These are phyloP conservation scores for Aphanocladium album DNA, from an alignment of 2,329 filamentous ascomycete genomes.

Conservation along the genomic window DNA sequence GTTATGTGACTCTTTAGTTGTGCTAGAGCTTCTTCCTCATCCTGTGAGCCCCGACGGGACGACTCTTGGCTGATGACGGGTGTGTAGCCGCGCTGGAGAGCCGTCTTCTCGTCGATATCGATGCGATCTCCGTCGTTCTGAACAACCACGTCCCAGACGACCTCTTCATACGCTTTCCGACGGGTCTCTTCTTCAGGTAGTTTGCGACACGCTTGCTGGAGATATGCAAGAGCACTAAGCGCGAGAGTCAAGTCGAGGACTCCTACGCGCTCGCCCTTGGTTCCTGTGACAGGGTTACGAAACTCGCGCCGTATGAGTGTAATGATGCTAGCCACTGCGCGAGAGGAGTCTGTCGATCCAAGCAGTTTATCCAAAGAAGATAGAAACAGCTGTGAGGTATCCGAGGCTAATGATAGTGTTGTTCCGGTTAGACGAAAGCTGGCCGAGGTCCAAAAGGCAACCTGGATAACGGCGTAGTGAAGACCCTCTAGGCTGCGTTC, in stretches of 20 bases:
- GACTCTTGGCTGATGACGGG: not conserved
- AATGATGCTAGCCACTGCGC: conserved; percentile 63
- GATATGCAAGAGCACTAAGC: conserved; percentile 55
- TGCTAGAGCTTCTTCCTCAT: conserved; percentile 36
- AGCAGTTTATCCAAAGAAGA: conserved; percentile 59
- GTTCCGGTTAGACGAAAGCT: conserved; percentile 55
- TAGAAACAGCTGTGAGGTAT: conserved; percentile 53
- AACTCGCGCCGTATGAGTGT: conserved; percentile 60
- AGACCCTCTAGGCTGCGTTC: conserved; percentile 52
- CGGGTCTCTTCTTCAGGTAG: conserved; percentile 45
- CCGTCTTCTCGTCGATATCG: conserved; percentile 41
- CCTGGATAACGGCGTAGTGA: conserved; percentile 52
- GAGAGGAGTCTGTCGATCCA: conserved; percentile 63
- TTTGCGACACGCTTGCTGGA: conserved; percentile 53
- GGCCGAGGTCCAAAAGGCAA: conserved; percentile 57
- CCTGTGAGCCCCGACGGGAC: conserved; percentile 6
- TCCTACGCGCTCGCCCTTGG: conserved; percentile 54
- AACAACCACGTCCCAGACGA: conserved; percentile 64
- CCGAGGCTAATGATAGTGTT: conserved; percentile 48
- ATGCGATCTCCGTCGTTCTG: conserved; percentile 54
- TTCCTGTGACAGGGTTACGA: conserved; percentile 56
- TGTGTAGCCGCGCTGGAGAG: conserved; percentile 8
- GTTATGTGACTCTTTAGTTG: conserved; percentile 50
- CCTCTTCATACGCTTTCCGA: conserved; percentile 46
- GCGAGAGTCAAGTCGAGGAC: conserved; percentile 58